phyloP scores from a whole-genome alignment of 768 basidiomycete species.

The Panus rudis region DNA sequence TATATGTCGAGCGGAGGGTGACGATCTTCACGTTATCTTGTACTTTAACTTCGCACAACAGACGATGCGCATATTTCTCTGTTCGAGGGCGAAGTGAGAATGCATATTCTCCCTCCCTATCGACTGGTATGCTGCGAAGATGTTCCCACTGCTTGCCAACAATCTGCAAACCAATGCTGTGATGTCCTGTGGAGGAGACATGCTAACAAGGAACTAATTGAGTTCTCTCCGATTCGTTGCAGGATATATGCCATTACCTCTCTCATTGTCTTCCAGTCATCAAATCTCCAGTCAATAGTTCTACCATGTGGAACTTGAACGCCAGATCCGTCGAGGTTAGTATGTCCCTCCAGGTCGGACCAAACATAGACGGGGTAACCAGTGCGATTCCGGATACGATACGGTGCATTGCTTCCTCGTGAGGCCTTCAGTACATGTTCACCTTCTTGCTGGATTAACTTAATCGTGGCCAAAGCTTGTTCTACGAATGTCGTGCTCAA shows the following conservation, averaged over 20 bases:
- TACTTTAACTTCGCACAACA: slow-evolving; percentile 86
- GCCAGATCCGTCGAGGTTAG: slow-evolving; percentile 37
- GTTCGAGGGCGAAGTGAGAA: slow-evolving; percentile 79
- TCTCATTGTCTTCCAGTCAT: slow-evolving; percentile 90
- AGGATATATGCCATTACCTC: slow-evolving; percentile 59
- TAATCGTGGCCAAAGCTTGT: slow-evolving; percentile 65
- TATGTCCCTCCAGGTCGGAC: slow-evolving; percentile 62
- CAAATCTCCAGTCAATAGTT: slow-evolving; percentile 90
- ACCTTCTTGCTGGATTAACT: slow-evolving; percentile 69
- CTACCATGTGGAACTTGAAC: slow-evolving; percentile 70
- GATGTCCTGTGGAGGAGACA: slow-evolving; percentile 52
- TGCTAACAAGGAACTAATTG: slow-evolving; percentile 27
- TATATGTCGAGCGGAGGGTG: slow-evolving; percentile 87
- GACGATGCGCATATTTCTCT: slow-evolving; percentile 67
- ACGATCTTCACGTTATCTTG: slow-evolving; percentile 92
- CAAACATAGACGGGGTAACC: slow-evolving; percentile 81
- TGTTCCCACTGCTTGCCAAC: slow-evolving; percentile 86
- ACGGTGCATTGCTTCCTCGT: slow-evolving; percentile 88
- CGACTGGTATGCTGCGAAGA: slow-evolving; percentile 81
- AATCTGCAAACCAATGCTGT: slow-evolving; percentile 81
- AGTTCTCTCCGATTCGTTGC: neutral
- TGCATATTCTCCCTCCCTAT: slow-evolving; percentile 86
- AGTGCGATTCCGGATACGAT: slow-evolving; percentile 85
- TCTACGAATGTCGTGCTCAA: slow-evolving; percentile 87
- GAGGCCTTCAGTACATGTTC: slow-evolving; percentile 66